These are phyloP conservation scores for Cryptosporidium felis DNA, from an alignment of 169 alveolate genomes.

Conservation along the genomic window DNA sequence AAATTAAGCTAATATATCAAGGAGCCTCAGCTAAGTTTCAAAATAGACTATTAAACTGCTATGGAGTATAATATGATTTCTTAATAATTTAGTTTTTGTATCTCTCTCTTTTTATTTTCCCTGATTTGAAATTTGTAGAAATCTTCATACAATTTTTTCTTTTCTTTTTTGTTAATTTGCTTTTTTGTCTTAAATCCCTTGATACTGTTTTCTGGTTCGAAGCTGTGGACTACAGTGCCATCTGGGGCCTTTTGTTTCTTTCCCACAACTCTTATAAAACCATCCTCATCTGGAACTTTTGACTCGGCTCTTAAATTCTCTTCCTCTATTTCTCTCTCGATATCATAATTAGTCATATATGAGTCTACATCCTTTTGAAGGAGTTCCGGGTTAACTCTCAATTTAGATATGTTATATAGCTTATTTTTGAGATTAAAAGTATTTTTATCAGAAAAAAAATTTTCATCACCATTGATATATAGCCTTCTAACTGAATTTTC, in stretches of 20 bases:
- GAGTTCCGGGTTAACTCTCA: constrained; percentile 7
- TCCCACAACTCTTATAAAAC: constrained; percentile 21
- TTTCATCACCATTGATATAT: neutral
- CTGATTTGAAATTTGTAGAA: constrained; percentile 53
- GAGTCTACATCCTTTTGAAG: constrained; percentile 18
- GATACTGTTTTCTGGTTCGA: neutral
- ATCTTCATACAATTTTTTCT: constrained; percentile 2
- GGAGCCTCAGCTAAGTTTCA: neutral
- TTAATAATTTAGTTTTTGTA: constrained; percentile 12
- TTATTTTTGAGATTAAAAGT: neutral
- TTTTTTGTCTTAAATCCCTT: constrained; percentile 9
- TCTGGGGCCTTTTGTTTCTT: constrained; percentile 42
- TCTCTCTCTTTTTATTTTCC: constrained; percentile 47
- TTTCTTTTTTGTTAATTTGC: constrained; percentile 26
- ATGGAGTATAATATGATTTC: neutral
- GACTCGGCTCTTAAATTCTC: constrained; percentile 54
- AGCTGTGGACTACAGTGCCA: constrained; percentile 58
- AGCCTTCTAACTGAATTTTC: neutral
- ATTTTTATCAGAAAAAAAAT: neutral
- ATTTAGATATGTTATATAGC: neutral
- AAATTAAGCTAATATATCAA: neutral
- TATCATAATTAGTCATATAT: constrained; percentile 60
- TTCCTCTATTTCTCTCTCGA: constrained; percentile 50
- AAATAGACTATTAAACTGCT: neutral
- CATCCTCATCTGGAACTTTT: constrained; percentile 45